Conservation (phyloP, 108 stramenopile genomes). For the Cyclostephanos tholiformis region DNA sequence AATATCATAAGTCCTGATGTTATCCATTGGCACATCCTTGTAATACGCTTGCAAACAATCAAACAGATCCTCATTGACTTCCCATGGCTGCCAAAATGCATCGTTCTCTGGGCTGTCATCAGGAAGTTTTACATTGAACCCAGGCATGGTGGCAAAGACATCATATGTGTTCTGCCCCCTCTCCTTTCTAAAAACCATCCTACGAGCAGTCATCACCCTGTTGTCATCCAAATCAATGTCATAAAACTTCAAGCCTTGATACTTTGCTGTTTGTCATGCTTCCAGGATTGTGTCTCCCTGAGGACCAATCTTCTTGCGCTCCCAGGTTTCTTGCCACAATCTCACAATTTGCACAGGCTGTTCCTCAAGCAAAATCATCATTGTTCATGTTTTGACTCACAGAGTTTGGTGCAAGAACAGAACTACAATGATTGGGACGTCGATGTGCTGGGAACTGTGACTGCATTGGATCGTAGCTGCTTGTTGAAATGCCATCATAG, state of each 20-base stretch:
- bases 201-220: background rate
- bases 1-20: background rate
- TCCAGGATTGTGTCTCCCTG: background rate
- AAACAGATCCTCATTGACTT: conserved; percentile 1
- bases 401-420: too few relatives aligned
- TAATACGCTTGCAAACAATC: conserved; percentile 4
- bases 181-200: conserved; percentile 8
- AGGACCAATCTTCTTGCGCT: background rate
- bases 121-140: background rate
- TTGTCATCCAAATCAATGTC: conserved; percentile 1
- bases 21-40: background rate
- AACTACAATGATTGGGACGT: too few relatives aligned
- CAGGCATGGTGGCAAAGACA: background rate
- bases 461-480: too few relatives aligned
- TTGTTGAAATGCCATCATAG: too few relatives aligned
- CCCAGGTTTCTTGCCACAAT: conserved; percentile 8
- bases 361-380: too few relatives aligned
- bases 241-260: conserved; percentile 1
- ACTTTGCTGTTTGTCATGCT: background rate
- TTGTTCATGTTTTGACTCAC: too few relatives aligned
- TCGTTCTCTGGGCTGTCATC: background rate
- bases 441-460: too few relatives aligned
- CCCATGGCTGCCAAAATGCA: background rate
- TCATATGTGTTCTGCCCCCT: background rate
- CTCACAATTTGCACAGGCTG: background rate